Base-by-base conservation (phyloP, 352 stramenopile genomes). In the Phytopythium kandeliae region DNA sequence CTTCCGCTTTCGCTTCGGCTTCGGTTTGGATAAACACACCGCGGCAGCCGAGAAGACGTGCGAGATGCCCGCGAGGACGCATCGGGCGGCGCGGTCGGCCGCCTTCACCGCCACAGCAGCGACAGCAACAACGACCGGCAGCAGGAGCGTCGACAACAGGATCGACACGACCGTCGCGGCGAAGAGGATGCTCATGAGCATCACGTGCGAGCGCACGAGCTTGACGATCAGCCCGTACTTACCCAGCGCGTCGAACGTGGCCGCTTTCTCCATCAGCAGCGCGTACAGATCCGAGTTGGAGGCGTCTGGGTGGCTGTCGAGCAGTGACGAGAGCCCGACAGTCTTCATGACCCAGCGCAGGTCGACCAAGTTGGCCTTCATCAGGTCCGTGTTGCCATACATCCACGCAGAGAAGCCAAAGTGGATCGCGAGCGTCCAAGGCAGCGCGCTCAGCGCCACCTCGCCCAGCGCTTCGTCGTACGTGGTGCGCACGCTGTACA, bases 381-480 rank as follows among this genome's bases (percentile, higher is more conserved):
- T 65, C 16, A 93, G 62, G 2, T 78, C 58, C n/a, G 74, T 68
- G 47, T 92, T 91, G 36, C 83, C 80, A 35, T 90, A 94, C 80
- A 90, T 89, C 83, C 83, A 94, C 21, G 71, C 75, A 0, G 83
- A 92, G 48, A 94, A 90, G 4, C 31, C 76, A 34, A 94, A 50
- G 40, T 94, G 83, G 17, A 80, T 51, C 4, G 74, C 72, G 2
- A 94, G 63, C 4, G 80, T 80, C 80, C 80, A 94, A 0, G 83
- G 83, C 35, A 94, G 25, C 15, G 89, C 42, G 3, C 42, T 30
- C 15, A 94, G 49, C 6, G 75, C 74, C 2, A 70, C 66, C 51
- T 86, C 72, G 28, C 83, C 83, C 2, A 94, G 60, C 21, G 70
- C 78, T 53, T 94, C 80, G 53, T 92, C 80, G 58, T 90, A 94